Evolutionary conservation across 2,329 filamentous ascomycete genomes (phyloP).

Genomic region (Talaromyces amestolkiae): DNA sequence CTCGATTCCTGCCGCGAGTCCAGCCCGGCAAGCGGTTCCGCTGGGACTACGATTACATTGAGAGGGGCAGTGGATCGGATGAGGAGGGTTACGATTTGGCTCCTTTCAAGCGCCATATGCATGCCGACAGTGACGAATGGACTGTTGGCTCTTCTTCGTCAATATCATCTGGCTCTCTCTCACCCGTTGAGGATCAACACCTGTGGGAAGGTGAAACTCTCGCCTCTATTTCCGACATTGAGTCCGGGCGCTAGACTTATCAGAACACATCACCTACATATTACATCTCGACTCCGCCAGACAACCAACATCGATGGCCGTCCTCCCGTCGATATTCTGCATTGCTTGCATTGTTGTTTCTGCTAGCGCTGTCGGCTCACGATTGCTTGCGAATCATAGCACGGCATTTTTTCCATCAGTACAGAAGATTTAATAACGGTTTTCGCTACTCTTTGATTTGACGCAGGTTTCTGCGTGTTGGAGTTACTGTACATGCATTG

Average conservation of each 20-base stretch:
- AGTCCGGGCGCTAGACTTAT: slow-evolving; percentile 37
- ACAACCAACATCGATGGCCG: slow-evolving; percentile 20
- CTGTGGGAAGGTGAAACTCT: slow-evolving; percentile 44
- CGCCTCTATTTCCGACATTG: slow-evolving; percentile 39
- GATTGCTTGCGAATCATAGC: slow-evolving; percentile 11
- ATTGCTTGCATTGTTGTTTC: slow-evolving; percentile 22
- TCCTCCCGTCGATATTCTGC: slow-evolving; percentile 19
- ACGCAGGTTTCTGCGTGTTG: slow-evolving; percentile 22
- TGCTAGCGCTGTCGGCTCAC: slow-evolving; percentile 18
- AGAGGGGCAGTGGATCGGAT: slow-evolving; percentile 65
- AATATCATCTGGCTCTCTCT: slow-evolving; percentile 64
- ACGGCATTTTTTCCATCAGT: slow-evolving; percentile 37
- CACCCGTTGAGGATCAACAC: slow-evolving; percentile 60
- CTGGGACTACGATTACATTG: slow-evolving; percentile 95
- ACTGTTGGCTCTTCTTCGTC: slow-evolving; percentile 80
- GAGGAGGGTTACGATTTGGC: slow-evolving; percentile 56
- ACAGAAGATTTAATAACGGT: slow-evolving; percentile 31
- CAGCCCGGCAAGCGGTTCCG: slow-evolving; percentile 82
- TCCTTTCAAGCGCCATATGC: slow-evolving; percentile 55
- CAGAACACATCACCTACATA: slow-evolving; percentile 18
- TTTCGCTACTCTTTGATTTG: slow-evolving; percentile 11
- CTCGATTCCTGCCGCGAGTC: slow-evolving; percentile 75
- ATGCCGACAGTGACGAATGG: slow-evolving; percentile 80
- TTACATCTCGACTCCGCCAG: slow-evolving; percentile 14
- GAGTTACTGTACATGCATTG: slow-evolving; percentile 39